A percentile compares a stretch with the other conserved stretches of the same genome.
These are phyloP conservation scores for Suhomyces emberorum DNA, from an alignment of 805 yeast genomes.

Conservation along the genomic window DNA sequence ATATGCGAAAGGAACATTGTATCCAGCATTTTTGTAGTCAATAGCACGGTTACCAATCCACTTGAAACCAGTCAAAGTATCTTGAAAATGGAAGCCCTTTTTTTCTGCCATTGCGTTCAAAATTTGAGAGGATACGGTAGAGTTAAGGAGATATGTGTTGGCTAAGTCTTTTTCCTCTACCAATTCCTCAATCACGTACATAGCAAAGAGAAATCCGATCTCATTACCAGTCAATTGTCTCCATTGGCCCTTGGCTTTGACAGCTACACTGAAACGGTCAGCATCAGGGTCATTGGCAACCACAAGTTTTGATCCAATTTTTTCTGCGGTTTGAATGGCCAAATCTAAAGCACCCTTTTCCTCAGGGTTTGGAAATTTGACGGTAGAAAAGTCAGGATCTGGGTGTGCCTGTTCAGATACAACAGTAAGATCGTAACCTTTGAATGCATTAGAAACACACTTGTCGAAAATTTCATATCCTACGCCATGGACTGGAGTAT, in stretches of 20 bases:
- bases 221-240: conserved; percentile 87
- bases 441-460: conserved; percentile 35
- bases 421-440: conserved; percentile 29
- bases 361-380: conserved; percentile 91
- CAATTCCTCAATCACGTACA: conserved; percentile 45
- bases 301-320: conserved; percentile 48
- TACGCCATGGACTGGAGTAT: conserved; percentile 96
- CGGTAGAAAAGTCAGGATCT: conserved; percentile 85
- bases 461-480: conserved; percentile 61
- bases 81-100: conserved; percentile 61
- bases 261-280: conserved; percentile 84
- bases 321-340: conserved; percentile 63
- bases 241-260: conserved; percentile 55
- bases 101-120: conserved; percentile 62
- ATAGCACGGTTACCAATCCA: conserved; percentile 94
- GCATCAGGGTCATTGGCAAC: conserved; percentile 97
- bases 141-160: conserved; percentile 62
- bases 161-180: conserved; percentile 20
- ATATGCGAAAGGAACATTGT: conserved; percentile 77
- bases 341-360: conserved; percentile 85
- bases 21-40: conserved; percentile 62
- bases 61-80: conserved; percentile 93
- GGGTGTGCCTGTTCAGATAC: conserved; percentile 69
- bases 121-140: conserved; percentile 91
- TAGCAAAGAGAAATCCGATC: conserved; percentile 81